These are phyloP conservation scores for Lactifluus volemus DNA, from an alignment of 768 basidiomycete genomes.

Conservation along the genomic window DNA sequence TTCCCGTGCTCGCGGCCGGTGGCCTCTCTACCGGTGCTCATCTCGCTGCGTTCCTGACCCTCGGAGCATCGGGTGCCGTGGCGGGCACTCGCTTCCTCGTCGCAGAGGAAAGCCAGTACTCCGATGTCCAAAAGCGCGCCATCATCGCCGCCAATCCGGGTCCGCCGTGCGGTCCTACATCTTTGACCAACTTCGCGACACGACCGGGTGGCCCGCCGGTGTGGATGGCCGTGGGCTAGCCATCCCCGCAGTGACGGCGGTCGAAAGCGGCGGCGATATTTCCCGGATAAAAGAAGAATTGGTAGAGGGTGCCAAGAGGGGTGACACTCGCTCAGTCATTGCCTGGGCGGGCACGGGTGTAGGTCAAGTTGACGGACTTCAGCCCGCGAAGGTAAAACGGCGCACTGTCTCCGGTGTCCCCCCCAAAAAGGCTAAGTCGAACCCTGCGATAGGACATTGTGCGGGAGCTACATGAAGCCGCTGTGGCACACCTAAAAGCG, in stretches of 20 bases:
- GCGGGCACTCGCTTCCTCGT: slow-evolving; percentile 71
- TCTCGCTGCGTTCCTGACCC: slow-evolving; percentile 51
- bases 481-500: slow-evolving; percentile 20
- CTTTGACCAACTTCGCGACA: slow-evolving; percentile 28
- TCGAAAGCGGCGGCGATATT: slow-evolving; percentile 12
- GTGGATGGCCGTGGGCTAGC: slow-evolving; percentile 36
- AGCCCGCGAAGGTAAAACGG: slow-evolving; percentile 23
- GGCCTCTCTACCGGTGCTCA: slow-evolving; percentile 60
- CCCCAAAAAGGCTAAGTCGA: not conserved
- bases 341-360: slow-evolving; percentile 32
- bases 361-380: slow-evolving; percentile 24
- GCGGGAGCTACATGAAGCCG: slow-evolving; percentile 21
- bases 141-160: slow-evolving; percentile 24
- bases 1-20: slow-evolving; percentile 64
- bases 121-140: slow-evolving; percentile 27
- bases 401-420: not conserved
- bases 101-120: slow-evolving; percentile 47
- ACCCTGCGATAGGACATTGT: slow-evolving; percentile 22
- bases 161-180: slow-evolving; percentile 27
- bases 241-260: slow-evolving; percentile 25
- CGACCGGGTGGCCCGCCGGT: slow-evolving; percentile 28
- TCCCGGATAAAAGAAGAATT: slow-evolving; percentile 12
- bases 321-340: slow-evolving; percentile 23
- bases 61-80: slow-evolving; percentile 62
- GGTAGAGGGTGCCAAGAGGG: slow-evolving; percentile 22